Evolutionary conservation across 225 moss, liverwort and hornwort species (phyloP).

Genomic region (Physcomitrellopsis africana): DNA sequence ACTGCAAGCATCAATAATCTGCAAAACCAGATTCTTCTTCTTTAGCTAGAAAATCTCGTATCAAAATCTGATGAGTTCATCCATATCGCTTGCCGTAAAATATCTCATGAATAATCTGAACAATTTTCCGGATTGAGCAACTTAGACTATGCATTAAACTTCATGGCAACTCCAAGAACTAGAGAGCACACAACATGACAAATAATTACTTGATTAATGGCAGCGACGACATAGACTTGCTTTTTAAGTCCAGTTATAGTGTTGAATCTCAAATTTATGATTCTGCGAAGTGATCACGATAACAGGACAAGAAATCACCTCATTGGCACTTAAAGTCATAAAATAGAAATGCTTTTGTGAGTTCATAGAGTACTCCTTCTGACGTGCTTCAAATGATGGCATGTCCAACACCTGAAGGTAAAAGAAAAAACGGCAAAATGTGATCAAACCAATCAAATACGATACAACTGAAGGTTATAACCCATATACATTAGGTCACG

Average conservation of each 20-base stretch:
- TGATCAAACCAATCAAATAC: slow-evolving; percentile 5
- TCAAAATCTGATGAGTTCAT: slow-evolving; percentile 11
- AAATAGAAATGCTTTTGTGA: slow-evolving; percentile 96
- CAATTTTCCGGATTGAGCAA: neutral
- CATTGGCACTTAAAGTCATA: slow-evolving; percentile 82
- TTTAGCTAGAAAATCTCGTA: slow-evolving; percentile 12
- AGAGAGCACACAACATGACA: neutral
- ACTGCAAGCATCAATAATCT: slow-evolving; percentile 96
- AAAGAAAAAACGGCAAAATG: neutral
- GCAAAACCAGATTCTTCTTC: slow-evolving; percentile 16
- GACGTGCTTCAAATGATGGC: slow-evolving; percentile 77
- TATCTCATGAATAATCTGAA: slow-evolving; percentile 5
- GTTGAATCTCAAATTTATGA: slow-evolving; percentile 9
- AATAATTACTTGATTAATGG: neutral
- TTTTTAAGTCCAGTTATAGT: neutral
- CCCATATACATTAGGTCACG: neutral
- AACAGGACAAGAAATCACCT: slow-evolving; percentile 49
- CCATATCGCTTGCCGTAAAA: neutral
- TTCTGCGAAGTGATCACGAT: neutral
- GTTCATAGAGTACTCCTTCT: slow-evolving; percentile 83
- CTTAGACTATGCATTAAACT: neutral
- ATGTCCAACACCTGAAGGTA: slow-evolving; percentile 77
- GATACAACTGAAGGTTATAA: neutral
- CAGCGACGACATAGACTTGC: neutral
- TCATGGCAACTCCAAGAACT: neutral